These are phyloP conservation scores for Pythium brassicae DNA, from an alignment of 352 stramenopile species.

Conservation along the genomic window DNA sequence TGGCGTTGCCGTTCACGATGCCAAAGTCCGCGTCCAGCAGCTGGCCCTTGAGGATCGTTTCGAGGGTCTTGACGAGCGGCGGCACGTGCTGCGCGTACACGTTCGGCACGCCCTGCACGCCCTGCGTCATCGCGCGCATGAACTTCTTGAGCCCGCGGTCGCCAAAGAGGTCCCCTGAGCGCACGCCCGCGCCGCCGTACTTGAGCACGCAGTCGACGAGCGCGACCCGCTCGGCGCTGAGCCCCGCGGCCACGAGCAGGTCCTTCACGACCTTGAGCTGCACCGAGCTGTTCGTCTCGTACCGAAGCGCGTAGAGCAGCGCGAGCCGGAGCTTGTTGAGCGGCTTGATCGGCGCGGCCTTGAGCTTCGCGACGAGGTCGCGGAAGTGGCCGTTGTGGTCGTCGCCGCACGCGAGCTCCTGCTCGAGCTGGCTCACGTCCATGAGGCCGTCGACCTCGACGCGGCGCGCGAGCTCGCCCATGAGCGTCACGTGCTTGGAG, in stretches of 20 bases:
- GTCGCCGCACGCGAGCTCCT: conserved; percentile 84
- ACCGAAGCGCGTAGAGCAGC: conserved; percentile 98
- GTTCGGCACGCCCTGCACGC: conserved; percentile 95
- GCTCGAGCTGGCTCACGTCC: conserved; percentile 98
- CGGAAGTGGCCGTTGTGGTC: conserved; percentile 82
- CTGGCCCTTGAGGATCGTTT: conserved; percentile 74
- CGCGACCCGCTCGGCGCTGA: conserved; percentile 40
- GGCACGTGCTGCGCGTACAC: conserved; percentile 99
- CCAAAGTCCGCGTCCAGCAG: conserved; percentile 83
- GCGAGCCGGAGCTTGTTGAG: conserved; percentile 97
- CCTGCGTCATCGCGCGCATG: conserved; percentile 90
- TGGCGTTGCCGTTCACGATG: conserved; percentile 97
- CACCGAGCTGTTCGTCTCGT: conserved; percentile 91
- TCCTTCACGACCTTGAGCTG: conserved; percentile 82
- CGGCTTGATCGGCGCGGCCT: conserved; percentile 87
- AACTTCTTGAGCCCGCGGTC: conserved; percentile 85
- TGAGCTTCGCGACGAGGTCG: conserved; percentile 77
- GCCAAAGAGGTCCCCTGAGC: conserved; percentile 75
- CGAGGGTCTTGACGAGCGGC: conserved; percentile 93
- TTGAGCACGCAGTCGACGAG: conserved; percentile 68
- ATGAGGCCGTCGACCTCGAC: conserved; percentile 96
- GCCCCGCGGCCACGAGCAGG: conserved; percentile 37
- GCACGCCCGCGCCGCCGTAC: conserved; percentile 62
- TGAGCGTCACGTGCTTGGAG: conserved; percentile 98
- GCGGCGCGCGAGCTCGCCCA: conserved; percentile 96